phyloP scores from a whole-genome alignment of 2,329 filamentous ascomycete genomes.

The Paecilomyces sp. region DNA sequence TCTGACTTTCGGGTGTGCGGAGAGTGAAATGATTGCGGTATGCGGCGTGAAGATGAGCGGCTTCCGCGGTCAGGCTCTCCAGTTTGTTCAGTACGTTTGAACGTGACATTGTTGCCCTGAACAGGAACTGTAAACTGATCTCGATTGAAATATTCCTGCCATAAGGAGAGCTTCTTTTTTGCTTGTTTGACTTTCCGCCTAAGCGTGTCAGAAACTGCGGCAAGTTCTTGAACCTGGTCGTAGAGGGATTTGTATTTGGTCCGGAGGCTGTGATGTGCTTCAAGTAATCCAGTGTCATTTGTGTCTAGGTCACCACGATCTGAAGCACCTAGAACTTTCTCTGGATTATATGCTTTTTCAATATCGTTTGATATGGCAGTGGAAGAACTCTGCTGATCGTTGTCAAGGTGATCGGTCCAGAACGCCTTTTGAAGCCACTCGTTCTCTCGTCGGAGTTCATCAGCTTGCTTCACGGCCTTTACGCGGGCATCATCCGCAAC shows the following conservation, averaged over 20 bases:
- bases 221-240: slow-evolving; percentile 18
- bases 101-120: slow-evolving; percentile 19
- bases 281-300: slow-evolving; percentile 5
- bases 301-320: slow-evolving; percentile 2
- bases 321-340: slow-evolving; percentile 10
- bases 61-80: background rate
- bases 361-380: slow-evolving; percentile 10
- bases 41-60: background rate
- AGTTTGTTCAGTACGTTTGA: slow-evolving; percentile 14
- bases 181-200: slow-evolving; percentile 24
- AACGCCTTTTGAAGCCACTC: slow-evolving; percentile 15
- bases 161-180: slow-evolving; percentile 24
- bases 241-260: slow-evolving; percentile 27
- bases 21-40: background rate
- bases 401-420: slow-evolving; percentile 7
- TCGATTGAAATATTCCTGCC: slow-evolving; percentile 20
- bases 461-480: slow-evolving; percentile 9
- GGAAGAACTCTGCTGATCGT: slow-evolving; percentile 9
- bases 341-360: slow-evolving; percentile 20
- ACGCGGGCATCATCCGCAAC: slow-evolving; percentile 13
- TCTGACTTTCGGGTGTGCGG: background rate
- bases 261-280: slow-evolving; percentile 14
- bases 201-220: slow-evolving; percentile 19
- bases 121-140: slow-evolving; percentile 23
- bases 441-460: slow-evolving; percentile 15